Evolutionary conservation across 2,329 filamentous ascomycete species (phyloP).

Genomic region (Botrytis squamosa): DNA sequence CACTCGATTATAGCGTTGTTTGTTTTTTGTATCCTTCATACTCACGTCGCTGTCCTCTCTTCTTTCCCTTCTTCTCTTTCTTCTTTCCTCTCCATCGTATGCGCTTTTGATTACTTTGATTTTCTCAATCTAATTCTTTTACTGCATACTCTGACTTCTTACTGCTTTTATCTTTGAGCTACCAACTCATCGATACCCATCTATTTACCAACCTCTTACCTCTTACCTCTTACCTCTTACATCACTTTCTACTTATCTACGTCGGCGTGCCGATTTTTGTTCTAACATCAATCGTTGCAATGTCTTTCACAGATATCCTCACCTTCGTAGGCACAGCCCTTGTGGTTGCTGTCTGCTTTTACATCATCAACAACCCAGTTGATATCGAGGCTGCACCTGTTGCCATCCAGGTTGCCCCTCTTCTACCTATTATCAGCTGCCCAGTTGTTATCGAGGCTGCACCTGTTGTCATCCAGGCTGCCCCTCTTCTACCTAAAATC

Average conservation of each 20-base stretch:
- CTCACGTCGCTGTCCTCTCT: not conserved
- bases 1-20: not conserved
- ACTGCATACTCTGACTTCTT: constrained; percentile 9
- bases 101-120: constrained; percentile 7
- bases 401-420: constrained; percentile 3
- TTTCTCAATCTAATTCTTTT: not conserved
- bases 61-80: not conserved
- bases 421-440: not conserved
- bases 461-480: constrained; percentile 2
- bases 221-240: not conserved
- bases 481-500: not conserved
- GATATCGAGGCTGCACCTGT: not conserved
- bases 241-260: not conserved
- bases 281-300: constrained; percentile 10
- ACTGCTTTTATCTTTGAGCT: constrained; percentile 14
- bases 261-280: constrained; percentile 21
- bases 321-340: constrained; percentile 2
- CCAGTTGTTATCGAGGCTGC: not conserved
- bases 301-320: not conserved
- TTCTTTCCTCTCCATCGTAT: not conserved
- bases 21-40: not conserved
- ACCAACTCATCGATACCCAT: constrained; percentile 16
- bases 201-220: not conserved
- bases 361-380: not conserved
- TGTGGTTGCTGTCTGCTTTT: not conserved